A percentile compares a stretch with the other conserved stretches of the same genome.
Conservation (phyloP, 495 filamentous ascomycete genomes). For the Amniculicola lignicola region DNA sequence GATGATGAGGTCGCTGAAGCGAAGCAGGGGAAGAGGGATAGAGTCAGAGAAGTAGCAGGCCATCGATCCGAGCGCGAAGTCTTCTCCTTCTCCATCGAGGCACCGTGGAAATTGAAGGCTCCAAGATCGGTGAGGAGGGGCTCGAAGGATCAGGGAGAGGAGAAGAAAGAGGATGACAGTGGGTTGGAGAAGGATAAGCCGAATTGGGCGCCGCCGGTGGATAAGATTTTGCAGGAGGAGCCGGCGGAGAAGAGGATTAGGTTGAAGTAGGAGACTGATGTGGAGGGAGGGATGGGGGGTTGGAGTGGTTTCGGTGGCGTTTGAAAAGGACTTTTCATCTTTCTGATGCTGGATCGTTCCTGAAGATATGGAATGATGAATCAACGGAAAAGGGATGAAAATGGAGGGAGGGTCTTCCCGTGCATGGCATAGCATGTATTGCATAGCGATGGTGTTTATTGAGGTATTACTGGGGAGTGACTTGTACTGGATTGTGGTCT, state of each 20-base stretch:
- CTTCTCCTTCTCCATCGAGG: conserved; percentile 37
- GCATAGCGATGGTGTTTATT: too few species aligned
- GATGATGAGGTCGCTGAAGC: conserved; percentile 8
- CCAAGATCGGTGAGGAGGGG: conserved; percentile 12
- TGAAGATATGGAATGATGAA: background rate
- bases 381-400: background rate
- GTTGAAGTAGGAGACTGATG: background rate
- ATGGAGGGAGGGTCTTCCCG: too few species aligned
- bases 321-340: background rate
- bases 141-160: background rate
- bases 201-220: conserved; percentile 21
- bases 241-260: conserved; percentile 30
- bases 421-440: too few species aligned
- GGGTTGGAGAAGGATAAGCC: conserved; percentile 15
- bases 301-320: background rate
- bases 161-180: background rate
- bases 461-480: too few species aligned
- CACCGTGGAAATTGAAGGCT: conserved; percentile 29
- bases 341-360: background rate
- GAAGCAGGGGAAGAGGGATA: background rate
- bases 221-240: conserved; percentile 16
- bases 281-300: background rate
- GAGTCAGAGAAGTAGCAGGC: conserved; percentile 14
- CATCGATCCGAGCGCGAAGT: conserved; percentile 27
- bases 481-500: too few species aligned